A percentile compares a stretch with the other conserved stretches of the same genome.
Evolutionary conservation across 176 grass and related monocot genomes (phyloP).

Genomic region (Leersia perrieri): DNA sequence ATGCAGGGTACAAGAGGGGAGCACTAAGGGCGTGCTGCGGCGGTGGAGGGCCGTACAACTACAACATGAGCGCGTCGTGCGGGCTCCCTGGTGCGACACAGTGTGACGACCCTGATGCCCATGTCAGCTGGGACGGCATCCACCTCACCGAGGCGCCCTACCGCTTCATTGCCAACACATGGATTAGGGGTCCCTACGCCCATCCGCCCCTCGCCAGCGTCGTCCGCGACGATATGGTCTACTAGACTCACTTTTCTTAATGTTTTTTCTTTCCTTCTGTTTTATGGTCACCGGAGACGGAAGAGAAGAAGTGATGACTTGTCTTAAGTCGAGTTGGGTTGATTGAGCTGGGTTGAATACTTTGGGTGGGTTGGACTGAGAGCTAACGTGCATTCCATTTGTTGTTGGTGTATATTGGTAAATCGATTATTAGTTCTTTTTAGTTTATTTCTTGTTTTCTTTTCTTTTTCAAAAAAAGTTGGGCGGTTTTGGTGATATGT

Average conservation of each 20-base stretch:
- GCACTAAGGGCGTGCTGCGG: constrained; percentile 69
- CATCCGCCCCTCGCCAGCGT: constrained; percentile 56
- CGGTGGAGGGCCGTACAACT: constrained; percentile 74
- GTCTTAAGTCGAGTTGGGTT: background rate
- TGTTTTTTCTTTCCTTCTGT: background rate
- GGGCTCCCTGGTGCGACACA: constrained; percentile 43
- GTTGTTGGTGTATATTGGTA: constrained; percentile 34
- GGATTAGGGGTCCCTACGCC: constrained; percentile 76
- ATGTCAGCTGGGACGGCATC: constrained; percentile 84
- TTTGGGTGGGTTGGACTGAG: background rate
- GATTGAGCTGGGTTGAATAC: too few relatives aligned
- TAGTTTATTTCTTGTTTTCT: background rate
- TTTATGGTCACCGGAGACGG: background rate
- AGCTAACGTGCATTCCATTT: constrained; percentile 2
- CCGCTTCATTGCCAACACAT: constrained; percentile 64
- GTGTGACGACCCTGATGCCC: constrained; percentile 57
- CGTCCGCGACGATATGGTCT: constrained; percentile 45
- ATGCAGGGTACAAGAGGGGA: constrained; percentile 61
- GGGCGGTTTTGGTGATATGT: background rate
- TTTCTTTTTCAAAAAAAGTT: background rate
- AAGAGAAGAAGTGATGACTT: background rate
- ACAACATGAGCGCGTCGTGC: constrained; percentile 61
- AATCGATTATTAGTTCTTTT: constrained; percentile 6
- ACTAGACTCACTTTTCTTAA: background rate
- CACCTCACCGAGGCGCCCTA: constrained; percentile 88